phyloP scores from a whole-genome alignment of 495 filamentous ascomycete species.

The Daldinia caldariorum region DNA sequence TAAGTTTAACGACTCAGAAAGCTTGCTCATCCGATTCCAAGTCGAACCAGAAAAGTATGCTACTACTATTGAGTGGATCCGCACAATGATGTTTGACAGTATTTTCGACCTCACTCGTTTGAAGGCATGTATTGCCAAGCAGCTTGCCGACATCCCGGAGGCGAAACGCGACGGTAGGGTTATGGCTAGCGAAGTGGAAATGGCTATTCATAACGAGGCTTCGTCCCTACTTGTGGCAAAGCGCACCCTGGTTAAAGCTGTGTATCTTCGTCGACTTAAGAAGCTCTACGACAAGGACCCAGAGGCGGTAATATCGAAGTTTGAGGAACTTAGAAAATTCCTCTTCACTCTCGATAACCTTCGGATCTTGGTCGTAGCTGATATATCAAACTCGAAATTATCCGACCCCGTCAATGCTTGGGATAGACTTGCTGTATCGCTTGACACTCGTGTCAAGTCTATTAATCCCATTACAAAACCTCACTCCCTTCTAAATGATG shows the following conservation, averaged over 20 bases:
- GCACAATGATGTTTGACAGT: slow-evolving; percentile 83
- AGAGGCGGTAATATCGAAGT: slow-evolving; percentile 72
- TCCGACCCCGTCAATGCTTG: slow-evolving; percentile 83
- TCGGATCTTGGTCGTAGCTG: slow-evolving; percentile 81
- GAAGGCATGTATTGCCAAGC: slow-evolving; percentile 82
- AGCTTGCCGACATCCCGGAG: slow-evolving; percentile 92
- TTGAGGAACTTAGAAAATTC: slow-evolving; percentile 76
- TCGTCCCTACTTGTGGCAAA: slow-evolving; percentile 80
- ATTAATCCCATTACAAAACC: slow-evolving; percentile 56
- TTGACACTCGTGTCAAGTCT: slow-evolving; percentile 57
- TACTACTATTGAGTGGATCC: slow-evolving; percentile 83
- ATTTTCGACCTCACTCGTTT: slow-evolving; percentile 86
- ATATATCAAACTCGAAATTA: slow-evolving; percentile 80
- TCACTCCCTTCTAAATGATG: slow-evolving; percentile 70
- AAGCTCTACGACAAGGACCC: slow-evolving; percentile 77
- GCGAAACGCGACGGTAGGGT: slow-evolving; percentile 86
- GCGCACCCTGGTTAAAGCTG: slow-evolving; percentile 84
- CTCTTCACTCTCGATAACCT: slow-evolving; percentile 86
- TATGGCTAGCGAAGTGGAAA: slow-evolving; percentile 79
- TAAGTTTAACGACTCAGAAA: slow-evolving; percentile 78
- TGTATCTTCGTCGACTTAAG: slow-evolving; percentile 86
- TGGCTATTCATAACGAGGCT: slow-evolving; percentile 77
- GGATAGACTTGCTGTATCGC: slow-evolving; percentile 65
- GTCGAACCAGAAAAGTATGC: slow-evolving; percentile 89
- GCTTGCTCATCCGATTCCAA: slow-evolving; percentile 81